These are phyloP conservation scores for Leucaena leucocephala DNA, from an alignment of 306 rosid genomes.

Conservation along the genomic window DNA sequence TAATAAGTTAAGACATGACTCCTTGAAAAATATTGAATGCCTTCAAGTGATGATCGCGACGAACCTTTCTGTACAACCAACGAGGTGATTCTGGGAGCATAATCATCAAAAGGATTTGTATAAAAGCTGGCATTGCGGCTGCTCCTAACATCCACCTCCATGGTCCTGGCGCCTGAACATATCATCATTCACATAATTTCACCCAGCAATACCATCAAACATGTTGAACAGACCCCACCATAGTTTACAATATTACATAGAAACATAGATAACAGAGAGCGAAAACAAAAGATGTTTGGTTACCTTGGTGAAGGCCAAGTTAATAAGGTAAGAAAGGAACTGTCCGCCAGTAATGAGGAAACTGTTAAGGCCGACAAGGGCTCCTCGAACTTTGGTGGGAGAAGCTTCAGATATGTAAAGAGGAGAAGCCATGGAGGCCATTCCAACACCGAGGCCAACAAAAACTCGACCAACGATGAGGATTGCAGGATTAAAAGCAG, in stretches of 20 bases:
- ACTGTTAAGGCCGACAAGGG: conserved; percentile 64
- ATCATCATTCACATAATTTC: background rate
- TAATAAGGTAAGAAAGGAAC: conserved; percentile 68
- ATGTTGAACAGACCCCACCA: too few relatives aligned
- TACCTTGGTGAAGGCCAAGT: conserved; percentile 66
- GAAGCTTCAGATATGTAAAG: conserved; percentile 71
- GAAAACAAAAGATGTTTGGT: background rate
- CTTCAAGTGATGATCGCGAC: background rate
- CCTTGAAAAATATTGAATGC: background rate
- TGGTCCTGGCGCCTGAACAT: conserved; percentile 54
- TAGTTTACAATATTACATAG: background rate
- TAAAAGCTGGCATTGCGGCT: conserved; percentile 58
- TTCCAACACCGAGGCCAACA: conserved; percentile 71
- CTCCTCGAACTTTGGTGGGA: conserved; percentile 64
- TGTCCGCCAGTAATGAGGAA: conserved; percentile 77
- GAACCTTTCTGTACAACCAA: conserved; percentile 66
- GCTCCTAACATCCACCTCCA: conserved; percentile 89
- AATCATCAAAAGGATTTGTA: conserved; percentile 51
- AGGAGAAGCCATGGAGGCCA: conserved; percentile 81
- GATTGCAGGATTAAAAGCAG: conserved; percentile 38
- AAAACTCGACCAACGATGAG: conserved; percentile 57
- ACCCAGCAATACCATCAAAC: background rate
- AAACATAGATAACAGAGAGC: background rate
- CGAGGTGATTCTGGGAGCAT: conserved; percentile 73
- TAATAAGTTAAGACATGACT: background rate